Evolutionary conservation across 2,329 filamentous ascomycete genomes (phyloP).

Genomic region (Cordyceps javanica): DNA sequence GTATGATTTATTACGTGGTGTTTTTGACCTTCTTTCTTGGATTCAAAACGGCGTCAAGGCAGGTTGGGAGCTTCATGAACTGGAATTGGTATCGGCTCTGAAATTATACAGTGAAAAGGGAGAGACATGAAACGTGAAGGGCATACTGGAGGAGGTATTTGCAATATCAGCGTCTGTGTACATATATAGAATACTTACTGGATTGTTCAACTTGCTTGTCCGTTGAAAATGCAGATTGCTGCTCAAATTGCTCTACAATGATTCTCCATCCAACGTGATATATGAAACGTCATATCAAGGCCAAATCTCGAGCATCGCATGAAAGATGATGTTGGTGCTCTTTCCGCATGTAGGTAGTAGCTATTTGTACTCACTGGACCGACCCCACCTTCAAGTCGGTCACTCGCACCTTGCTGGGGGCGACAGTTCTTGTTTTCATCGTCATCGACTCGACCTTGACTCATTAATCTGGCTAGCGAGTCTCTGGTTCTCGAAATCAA

Average conservation of each 20-base stretch:
- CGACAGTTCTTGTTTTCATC: not conserved
- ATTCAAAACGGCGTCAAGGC: constrained; percentile 9
- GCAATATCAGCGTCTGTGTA: not conserved
- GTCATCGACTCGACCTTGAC: not conserved
- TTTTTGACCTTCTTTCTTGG: constrained; percentile 10
- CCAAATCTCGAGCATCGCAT: too few relatives aligned
- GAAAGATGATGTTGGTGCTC: not conserved
- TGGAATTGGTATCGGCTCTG: constrained; percentile 7
- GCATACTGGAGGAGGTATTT: not conserved
- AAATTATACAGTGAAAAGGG: not conserved
- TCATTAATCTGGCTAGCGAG: not conserved
- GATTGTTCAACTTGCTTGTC: not conserved
- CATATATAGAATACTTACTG: constrained; percentile 6
- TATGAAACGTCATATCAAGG: too few relatives aligned
- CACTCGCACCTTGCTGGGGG: not conserved
- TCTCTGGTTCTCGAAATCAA: not conserved
- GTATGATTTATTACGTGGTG: constrained; percentile 9
- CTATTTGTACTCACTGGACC: not conserved
- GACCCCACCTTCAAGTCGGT: not conserved
- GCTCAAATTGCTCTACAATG: not conserved
- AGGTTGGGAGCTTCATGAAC: constrained; percentile 7
- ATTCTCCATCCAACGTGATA: too few relatives aligned
- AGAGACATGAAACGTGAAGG: not conserved
- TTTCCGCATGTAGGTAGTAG: not conserved
- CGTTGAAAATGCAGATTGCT: not conserved